Conservation (phyloP, 495 filamentous ascomycete genomes). For the Penicillium maclennaniae region DNA sequence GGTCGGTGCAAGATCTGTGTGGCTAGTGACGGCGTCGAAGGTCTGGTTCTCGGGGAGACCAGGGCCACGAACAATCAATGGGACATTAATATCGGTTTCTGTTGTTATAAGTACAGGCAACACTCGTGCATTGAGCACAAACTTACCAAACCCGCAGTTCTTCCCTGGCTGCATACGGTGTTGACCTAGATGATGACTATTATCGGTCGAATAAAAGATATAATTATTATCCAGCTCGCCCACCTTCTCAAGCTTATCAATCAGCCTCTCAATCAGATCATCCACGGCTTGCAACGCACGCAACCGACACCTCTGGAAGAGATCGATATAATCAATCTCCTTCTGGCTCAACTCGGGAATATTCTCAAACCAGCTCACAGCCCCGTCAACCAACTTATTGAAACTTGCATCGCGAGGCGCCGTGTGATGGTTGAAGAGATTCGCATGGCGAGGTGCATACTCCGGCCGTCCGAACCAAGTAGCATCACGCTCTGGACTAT, state of each 20-base stretch:
- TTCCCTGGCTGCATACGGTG: conserved; percentile 67
- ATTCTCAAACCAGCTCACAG: conserved; percentile 54
- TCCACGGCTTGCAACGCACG: conserved; percentile 62
- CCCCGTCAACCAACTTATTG: conserved; percentile 40
- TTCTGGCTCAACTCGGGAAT: conserved; percentile 45
- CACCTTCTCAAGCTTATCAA: conserved; percentile 46
- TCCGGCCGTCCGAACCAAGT: conserved; percentile 29
- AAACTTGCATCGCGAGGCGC: conserved; percentile 30
- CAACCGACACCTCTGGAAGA: conserved; percentile 58
- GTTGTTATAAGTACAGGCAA: background rate
- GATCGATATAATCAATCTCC: conserved; percentile 59
- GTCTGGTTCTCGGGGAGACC: conserved; percentile 43
- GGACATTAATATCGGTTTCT: conserved; percentile 68
- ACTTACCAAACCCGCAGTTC: conserved; percentile 62
- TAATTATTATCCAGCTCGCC: conserved; percentile 61
- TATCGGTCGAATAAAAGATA: conserved; percentile 64
- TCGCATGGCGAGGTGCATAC: conserved; percentile 27
- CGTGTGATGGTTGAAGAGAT: conserved; percentile 27
- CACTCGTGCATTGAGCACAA: conserved; percentile 50
- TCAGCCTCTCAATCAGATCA: conserved; percentile 57
- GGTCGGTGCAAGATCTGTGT: conserved; percentile 65
- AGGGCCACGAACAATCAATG: conserved; percentile 56
- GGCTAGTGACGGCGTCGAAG: conserved; percentile 55
- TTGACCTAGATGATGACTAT: conserved; percentile 67
- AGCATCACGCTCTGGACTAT: conserved; percentile 4